Evolutionary conservation across 306 rosid genomes (phyloP), one percentile per base, ranked within the genome.

Genomic region (Vigna mungo): DNA sequence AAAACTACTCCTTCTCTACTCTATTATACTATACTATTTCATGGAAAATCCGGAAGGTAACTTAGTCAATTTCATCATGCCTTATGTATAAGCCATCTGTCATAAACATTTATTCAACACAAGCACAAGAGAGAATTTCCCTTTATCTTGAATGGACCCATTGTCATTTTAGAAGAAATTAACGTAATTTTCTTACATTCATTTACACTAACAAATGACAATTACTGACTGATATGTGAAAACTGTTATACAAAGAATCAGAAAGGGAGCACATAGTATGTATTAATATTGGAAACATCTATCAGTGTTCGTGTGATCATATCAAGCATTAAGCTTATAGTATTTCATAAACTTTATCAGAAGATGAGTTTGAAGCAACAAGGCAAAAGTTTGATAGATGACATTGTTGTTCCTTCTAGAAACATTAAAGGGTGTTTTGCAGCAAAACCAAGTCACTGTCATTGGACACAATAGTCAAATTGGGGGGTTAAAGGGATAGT

Each of bases 401-500:
- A 23, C 25, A 1, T 23, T 23, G 46, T 44, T 60, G 9, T 16
- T 49, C 3, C 56, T 71, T 20, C 76, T 80, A 81, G 80, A 74
- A 49, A 81, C 71, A 46, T 66, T 66, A 10, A 2, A 0, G 27
- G 27, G 3, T 25, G 27, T 25, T 25, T 25, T 25, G 34, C 34
- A 30, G 5, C 5, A 30, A 30, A 30, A 4, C 52, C 52, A 39
- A 74, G 81, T 79, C 77, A 79, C 81, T 41, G 74, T 84, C 72
- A 78, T 39, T 51, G 11, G 63, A 30, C 53, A 49, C 39, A 64
- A 72, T 77, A 71, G 88, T 87, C 88, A 82, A 85, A 15, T 68
- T 74, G 85, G 87, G 82, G 83, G 73, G 87, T 85, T 85, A 87
- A 47, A 79, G 72, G 79, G 63, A 51, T 48, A 54, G 77, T 77